Conservation (phyloP, 495 filamentous ascomycete species). For the Penicillium canescens region DNA sequence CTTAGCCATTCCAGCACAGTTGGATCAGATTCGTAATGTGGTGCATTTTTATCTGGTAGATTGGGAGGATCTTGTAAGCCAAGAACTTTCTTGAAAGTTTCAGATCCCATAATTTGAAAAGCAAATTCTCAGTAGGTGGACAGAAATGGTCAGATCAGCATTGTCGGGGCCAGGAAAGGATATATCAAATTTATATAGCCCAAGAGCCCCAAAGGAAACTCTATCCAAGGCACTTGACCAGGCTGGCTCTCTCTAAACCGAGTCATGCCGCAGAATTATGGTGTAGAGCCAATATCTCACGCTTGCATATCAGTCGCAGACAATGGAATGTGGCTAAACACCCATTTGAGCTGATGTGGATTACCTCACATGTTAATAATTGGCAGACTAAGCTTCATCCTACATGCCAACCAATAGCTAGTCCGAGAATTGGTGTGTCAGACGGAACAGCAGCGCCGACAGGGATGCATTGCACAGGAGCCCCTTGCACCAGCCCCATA, state of each 20-base stretch:
- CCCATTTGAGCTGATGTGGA: not conserved
- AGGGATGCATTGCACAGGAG: not conserved
- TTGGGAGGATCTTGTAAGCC: not conserved
- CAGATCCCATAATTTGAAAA: not conserved
- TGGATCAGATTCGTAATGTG: not conserved
- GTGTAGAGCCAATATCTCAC: not conserved
- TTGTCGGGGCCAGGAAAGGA: too few species aligned
- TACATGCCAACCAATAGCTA: not conserved
- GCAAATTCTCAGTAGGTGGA: not conserved
- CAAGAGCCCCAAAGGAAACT: too few species aligned
- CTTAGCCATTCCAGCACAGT: not conserved
- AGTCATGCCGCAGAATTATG: not conserved
- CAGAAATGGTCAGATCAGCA: not conserved
- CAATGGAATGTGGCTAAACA: slow-evolving; percentile 1
- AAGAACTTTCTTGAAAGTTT: not conserved
- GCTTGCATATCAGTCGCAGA: not conserved
- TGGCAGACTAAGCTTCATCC: not conserved
- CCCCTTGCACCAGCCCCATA: not conserved
- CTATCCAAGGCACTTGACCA: too few species aligned
- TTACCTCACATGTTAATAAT: not conserved
- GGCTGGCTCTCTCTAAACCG: too few species aligned
- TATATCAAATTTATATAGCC: too few species aligned
- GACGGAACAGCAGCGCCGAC: not conserved
- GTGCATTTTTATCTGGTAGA: not conserved
- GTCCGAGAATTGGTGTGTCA: not conserved